Conservation (phyloP, 257 asterid species). For the Solanum phureja region DNA sequence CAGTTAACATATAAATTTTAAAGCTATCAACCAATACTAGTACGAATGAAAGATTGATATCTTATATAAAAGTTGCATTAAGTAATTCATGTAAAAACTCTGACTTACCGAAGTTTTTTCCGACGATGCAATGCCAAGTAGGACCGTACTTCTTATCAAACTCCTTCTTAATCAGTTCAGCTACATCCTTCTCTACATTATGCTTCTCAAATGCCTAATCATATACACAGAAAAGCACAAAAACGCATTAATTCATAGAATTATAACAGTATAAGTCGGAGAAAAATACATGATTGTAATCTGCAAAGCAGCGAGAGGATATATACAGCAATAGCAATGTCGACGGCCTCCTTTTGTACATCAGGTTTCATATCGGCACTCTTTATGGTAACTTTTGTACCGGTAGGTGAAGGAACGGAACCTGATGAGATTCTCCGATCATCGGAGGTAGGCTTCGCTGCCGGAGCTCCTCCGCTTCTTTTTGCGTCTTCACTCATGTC, state of each 20-base stretch:
- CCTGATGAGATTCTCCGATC: constrained; percentile 54
- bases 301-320: constrained; percentile 4
- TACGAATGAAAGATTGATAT: not conserved
- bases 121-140: constrained; percentile 99
- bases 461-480: constrained; percentile 50
- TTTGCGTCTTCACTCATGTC: constrained; percentile 68
- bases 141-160: constrained; percentile 92
- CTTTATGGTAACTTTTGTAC: constrained; percentile 65
- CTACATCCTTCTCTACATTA: constrained; percentile 91
- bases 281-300: not conserved
- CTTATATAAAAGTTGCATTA: not conserved
- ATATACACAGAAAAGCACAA: not conserved
- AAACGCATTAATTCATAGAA: not conserved
- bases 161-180: constrained; percentile 89
- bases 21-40: not conserved
- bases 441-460: constrained; percentile 25
- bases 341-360: constrained; percentile 87
- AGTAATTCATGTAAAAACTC: not conserved
- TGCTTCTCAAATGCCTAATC: constrained; percentile 81
- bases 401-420: constrained; percentile 24
- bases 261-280: not conserved
- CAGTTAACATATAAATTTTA: not conserved
- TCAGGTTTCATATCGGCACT: constrained; percentile 97
- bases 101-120: constrained; percentile 83
- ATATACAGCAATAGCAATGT: constrained; percentile 74